These are phyloP conservation scores for Plantago lanceolata DNA, from an alignment of 305 asterid genomes.

Conservation along the genomic window DNA sequence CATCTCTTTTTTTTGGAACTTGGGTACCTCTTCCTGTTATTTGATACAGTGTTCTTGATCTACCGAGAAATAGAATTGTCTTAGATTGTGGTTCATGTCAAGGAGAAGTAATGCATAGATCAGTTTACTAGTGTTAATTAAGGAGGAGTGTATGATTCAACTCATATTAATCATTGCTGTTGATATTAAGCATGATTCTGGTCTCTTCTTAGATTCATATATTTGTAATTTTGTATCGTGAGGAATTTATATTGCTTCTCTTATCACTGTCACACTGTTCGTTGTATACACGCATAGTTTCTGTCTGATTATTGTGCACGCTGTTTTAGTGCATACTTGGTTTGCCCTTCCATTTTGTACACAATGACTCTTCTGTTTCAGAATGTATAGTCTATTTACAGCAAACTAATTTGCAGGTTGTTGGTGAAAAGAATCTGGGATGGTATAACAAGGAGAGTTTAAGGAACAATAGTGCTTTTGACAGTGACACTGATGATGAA, in stretches of 20 bases:
- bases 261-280: background rate
- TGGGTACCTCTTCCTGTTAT: no score
- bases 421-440: conserved; percentile 52
- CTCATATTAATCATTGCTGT: background rate
- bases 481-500: conserved; percentile 40
- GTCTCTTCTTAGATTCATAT: background rate
- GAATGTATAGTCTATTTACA: conserved; percentile 2
- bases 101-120: background rate
- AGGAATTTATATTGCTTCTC: background rate
- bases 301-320: background rate
- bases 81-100: no score
- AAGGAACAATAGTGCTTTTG: conserved; percentile 32
- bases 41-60: background rate
- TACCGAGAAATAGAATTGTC: background rate
- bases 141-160: background rate
- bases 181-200: background rate
- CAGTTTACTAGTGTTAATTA: background rate
- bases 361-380: background rate
- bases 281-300: background rate
- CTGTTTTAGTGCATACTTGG: background rate
- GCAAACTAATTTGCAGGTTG: conserved; percentile 48
- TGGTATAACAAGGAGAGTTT: conserved; percentile 39
- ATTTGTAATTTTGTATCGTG: background rate
- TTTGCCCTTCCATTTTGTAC: background rate
- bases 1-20: no score